Conservation (phyloP, 805 yeast genomes). For the Metschnikowia aberdeeniae region DNA sequence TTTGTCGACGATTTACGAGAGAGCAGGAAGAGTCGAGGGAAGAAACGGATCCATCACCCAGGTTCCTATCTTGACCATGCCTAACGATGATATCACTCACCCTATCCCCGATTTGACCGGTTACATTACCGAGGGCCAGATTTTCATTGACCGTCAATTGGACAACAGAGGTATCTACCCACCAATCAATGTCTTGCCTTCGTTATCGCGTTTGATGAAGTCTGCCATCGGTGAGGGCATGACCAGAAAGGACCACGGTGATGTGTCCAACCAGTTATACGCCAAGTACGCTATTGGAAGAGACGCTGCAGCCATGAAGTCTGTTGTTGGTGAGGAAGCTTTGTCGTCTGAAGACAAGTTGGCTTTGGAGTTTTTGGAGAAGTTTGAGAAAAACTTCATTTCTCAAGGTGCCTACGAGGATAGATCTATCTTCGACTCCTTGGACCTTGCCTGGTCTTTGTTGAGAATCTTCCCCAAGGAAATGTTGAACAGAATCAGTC, state of each 20-base stretch:
- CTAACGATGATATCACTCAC: slow-evolving; percentile 99
- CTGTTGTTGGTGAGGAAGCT: slow-evolving; percentile 99
- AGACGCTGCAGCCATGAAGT: slow-evolving; percentile 99
- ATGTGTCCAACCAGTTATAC: slow-evolving; percentile 96
- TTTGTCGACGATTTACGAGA: slow-evolving; percentile 96
- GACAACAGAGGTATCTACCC: slow-evolving; percentile 97
- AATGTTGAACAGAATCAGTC: slow-evolving; percentile 96
- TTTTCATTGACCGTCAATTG: slow-evolving; percentile 93
- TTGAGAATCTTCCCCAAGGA: slow-evolving; percentile 99
- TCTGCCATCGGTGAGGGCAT: slow-evolving; percentile 99
- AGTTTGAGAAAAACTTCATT: slow-evolving; percentile 93
- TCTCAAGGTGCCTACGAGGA: slow-evolving; percentile 96
- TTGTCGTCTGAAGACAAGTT: slow-evolving; percentile 95
- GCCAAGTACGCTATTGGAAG: slow-evolving; percentile 99
- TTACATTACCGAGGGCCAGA: slow-evolving; percentile 98
- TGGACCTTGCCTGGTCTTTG: slow-evolving; percentile 97
- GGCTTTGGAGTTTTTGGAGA: slow-evolving; percentile 95
- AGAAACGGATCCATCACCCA: slow-evolving; percentile 99
- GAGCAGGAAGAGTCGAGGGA: slow-evolving; percentile 99
- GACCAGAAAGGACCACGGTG: slow-evolving; percentile 99
- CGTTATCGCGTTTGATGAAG: slow-evolving; percentile 97
- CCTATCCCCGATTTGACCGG: slow-evolving; percentile 99
- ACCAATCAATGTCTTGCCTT: slow-evolving; percentile 97
- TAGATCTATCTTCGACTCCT: slow-evolving; percentile 89
- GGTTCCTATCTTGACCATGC: slow-evolving; percentile 98